phyloP scores from a whole-genome alignment of 2,329 filamentous ascomycete genomes.

The Penicillium griseofulvum region DNA sequence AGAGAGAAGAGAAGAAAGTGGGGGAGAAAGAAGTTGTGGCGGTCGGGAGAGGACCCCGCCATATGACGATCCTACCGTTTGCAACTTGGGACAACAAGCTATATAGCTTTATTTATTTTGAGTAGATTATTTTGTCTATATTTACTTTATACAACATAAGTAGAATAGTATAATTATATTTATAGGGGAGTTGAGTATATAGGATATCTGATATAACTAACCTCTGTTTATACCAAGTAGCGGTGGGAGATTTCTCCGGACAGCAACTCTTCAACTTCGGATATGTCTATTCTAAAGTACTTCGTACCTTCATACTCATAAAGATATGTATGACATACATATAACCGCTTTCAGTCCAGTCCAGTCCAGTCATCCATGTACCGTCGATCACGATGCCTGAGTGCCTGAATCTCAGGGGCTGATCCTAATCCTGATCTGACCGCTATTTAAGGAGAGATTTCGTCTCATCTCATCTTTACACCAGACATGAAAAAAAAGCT shows the following conservation, averaged over 20 bases:
- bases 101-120: not conserved
- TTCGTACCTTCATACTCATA: not conserved
- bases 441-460: not conserved
- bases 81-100: not conserved
- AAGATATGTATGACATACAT: slow-evolving; percentile 8
- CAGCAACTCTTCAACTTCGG: not conserved
- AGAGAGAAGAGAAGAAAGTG: not conserved
- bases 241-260: not conserved
- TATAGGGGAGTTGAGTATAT: not conserved
- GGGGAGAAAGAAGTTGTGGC: slow-evolving; percentile 8
- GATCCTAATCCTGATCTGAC: not conserved
- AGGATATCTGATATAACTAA: not conserved
- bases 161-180: not conserved
- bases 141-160: too few relatives aligned
- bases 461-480: not conserved
- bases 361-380: not conserved
- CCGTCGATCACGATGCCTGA: slow-evolving; percentile 1
- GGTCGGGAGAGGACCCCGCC: slow-evolving; percentile 13
- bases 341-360: not conserved
- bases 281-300: not conserved
- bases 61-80: slow-evolving; percentile 14
- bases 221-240: not conserved
- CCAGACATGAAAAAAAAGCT: not conserved
- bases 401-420: not conserved
- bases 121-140: not conserved